These are phyloP conservation scores for Cryphonectria parasitica DNA, from an alignment of 2,329 filamentous ascomycete genomes.

Conservation along the genomic window DNA sequence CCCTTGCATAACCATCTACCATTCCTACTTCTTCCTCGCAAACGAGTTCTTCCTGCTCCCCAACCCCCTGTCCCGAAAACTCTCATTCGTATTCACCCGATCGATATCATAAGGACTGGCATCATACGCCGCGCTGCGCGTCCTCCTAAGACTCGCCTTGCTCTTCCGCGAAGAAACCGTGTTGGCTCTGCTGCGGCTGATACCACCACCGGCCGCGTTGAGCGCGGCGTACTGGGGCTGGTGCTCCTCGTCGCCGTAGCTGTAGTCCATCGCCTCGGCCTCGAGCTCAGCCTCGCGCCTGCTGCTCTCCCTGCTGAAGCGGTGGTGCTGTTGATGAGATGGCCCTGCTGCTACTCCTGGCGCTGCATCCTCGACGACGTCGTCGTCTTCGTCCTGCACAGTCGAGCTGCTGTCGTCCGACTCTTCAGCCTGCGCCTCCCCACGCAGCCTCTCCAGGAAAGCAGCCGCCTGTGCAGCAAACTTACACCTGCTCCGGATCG, in stretches of 20 bases:
- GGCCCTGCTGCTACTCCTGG: not conserved
- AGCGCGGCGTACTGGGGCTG: not conserved
- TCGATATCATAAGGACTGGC: slow-evolving; percentile 25
- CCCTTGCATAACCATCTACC: too few relatives aligned
- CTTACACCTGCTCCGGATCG: slow-evolving; percentile 57
- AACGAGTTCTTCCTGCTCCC: not conserved
- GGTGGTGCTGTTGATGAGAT: not conserved
- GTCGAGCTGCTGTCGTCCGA: slow-evolving; percentile 1
- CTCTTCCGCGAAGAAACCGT: not conserved
- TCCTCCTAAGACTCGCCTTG: not conserved
- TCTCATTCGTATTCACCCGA: slow-evolving; percentile 24
- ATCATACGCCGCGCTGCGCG: slow-evolving; percentile 15
- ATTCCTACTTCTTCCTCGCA: not conserved
- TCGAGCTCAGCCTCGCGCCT: slow-evolving; percentile 11
- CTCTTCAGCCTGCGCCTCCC: not conserved
- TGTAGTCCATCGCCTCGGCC: slow-evolving; percentile 17
- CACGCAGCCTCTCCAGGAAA: slow-evolving; percentile 19
- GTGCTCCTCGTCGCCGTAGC: slow-evolving; percentile 15
- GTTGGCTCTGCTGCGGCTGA: not conserved
- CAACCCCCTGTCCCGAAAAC: not conserved
- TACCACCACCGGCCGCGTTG: not conserved
- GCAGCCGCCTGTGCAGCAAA: slow-evolving; percentile 49
- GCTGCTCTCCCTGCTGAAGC: not conserved
- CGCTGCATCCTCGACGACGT: not conserved
- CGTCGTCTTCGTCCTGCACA: not conserved